Evolutionary conservation across 1,284 basidiomycete species (phyloP).

Genomic region (Mycena citricolor): DNA sequence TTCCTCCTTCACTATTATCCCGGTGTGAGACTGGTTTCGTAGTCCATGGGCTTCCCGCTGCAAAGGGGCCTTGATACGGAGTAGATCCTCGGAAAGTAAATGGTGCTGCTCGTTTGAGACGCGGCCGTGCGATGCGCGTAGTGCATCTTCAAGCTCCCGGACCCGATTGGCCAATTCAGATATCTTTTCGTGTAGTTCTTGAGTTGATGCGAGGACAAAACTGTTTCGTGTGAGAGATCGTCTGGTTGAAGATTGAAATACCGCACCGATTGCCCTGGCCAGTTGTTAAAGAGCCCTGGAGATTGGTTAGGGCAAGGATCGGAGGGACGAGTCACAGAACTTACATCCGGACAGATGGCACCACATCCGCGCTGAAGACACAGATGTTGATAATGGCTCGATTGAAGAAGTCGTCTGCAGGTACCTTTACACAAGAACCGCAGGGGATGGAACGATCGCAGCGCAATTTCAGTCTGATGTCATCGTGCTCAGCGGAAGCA

Average conservation of each 20-base stretch:
- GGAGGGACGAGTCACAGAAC: constrained; percentile 21
- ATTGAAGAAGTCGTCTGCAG: neutral
- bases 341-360: constrained; percentile 63
- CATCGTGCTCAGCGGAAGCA: constrained; percentile 10
- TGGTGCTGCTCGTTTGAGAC: constrained; percentile 65
- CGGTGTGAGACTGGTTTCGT: constrained; percentile 28
- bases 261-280: constrained; percentile 75
- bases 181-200: constrained; percentile 82
- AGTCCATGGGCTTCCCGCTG: constrained; percentile 52
- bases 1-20: constrained; percentile 47
- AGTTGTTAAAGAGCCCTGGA: constrained; percentile 69
- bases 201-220: constrained; percentile 79
- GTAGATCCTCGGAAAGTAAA: constrained; percentile 64
- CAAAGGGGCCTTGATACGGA: constrained; percentile 70
- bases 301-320: constrained; percentile 4
- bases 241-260: constrained; percentile 13
- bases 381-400: constrained; percentile 28
- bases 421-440: constrained; percentile 55
- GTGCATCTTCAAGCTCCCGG: constrained; percentile 73
- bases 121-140: constrained; percentile 58
- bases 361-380: constrained; percentile 75
- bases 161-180: constrained; percentile 70
- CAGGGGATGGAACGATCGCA: constrained; percentile 73
- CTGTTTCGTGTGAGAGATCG: constrained; percentile 39
- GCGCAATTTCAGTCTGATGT: constrained; percentile 63